Evolutionary conservation across 371 early-diverging fungal species (phyloP).

Genomic region (Lichtheimia ramosa): DNA sequence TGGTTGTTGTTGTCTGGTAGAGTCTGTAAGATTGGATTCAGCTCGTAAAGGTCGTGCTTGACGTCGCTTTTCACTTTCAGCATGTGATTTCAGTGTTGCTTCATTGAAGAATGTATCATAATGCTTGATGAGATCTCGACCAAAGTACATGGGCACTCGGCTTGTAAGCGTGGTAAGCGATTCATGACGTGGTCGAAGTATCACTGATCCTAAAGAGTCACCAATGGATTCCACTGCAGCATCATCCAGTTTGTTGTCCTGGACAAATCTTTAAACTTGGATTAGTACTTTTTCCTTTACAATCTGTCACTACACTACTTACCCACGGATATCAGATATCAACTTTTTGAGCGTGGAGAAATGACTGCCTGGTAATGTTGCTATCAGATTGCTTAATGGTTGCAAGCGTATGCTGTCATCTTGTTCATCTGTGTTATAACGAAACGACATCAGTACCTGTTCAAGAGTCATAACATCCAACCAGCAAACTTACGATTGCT

Average conservation of each 20-base stretch:
- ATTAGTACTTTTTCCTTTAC: neutral
- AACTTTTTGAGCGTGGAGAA: conserved; percentile 54
- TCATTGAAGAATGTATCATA: conserved; percentile 33
- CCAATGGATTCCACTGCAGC: conserved; percentile 18
- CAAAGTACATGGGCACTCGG: conserved; percentile 47
- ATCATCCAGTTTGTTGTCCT: conserved; percentile 4
- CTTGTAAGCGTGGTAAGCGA: conserved; percentile 56
- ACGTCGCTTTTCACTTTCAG: conserved; percentile 42
- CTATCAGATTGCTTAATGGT: conserved; percentile 58
- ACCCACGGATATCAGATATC: conserved; percentile 43
- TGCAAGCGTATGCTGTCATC: conserved; percentile 45
- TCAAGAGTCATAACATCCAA: neutral
- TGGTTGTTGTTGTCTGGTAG: neutral
- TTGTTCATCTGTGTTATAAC: conserved; percentile 26
- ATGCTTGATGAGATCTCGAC: conserved; percentile 51
- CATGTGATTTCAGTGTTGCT: conserved; percentile 27
- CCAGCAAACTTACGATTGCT: conserved; percentile 39
- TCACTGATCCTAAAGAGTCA: conserved; percentile 57
- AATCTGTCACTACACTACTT: neutral
- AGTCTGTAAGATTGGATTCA: conserved; percentile 7
- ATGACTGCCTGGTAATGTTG: conserved; percentile 53
- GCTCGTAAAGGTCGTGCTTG: conserved; percentile 31
- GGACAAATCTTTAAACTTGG: neutral
- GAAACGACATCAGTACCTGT: neutral
- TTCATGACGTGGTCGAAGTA: conserved; percentile 53